Evolutionary conservation across 2,329 filamentous ascomycete species (phyloP), one percentile per base, ranked within the genome.

Genomic region (Trichoderma guizhouense): DNA sequence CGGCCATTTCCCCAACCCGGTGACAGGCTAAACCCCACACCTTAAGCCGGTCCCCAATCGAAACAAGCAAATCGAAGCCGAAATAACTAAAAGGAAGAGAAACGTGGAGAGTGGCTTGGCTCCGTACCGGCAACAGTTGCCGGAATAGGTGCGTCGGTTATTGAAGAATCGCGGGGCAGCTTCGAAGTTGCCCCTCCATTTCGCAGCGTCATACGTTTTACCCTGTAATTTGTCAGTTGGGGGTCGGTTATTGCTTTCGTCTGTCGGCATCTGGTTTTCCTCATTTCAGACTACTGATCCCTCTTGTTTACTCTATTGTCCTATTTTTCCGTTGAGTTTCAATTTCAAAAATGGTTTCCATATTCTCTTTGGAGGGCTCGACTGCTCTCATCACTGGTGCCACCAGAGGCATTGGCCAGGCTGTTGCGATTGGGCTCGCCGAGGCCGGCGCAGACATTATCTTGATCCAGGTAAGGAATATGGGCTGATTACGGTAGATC

Each of bases 361-460:
- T 85, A 66, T 90, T 90, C 79, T 88, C 86, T 2, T 84, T 90
- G 43, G 78, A 86, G 72, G 86, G 85, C 76, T 86, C 89, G 74
- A 89, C 86, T 0, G 88, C 87, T 71, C 82, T 89, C 72, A 76
- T 90, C 73, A 90, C 88, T 0, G 88, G 88, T 71, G 86, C 84
- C 71, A 89, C 87, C 2, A 83, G 88, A 12, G 88, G 88, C 74
- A 90, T 89, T 71, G 88, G 88, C 53, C 85, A 88, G 72, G 82
- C 87, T 18, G 85, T 89, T 15, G 88, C 87, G 43, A 79, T 90
- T 72, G 88, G 83, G 21, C 84, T 90, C 26, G 88, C 87, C 70
- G 88, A 89, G 77, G 87, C 87, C 69, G 88, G 88, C 34, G 87
- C 87, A 67, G 86, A 89, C 76, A 80, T 89, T 69, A 79, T 89